Percentiles rank a stretch among this genome's conserved stretches.
Conservation (phyloP, 1,284 basidiomycete genomes). For the Trichosporon sp. region DNA sequence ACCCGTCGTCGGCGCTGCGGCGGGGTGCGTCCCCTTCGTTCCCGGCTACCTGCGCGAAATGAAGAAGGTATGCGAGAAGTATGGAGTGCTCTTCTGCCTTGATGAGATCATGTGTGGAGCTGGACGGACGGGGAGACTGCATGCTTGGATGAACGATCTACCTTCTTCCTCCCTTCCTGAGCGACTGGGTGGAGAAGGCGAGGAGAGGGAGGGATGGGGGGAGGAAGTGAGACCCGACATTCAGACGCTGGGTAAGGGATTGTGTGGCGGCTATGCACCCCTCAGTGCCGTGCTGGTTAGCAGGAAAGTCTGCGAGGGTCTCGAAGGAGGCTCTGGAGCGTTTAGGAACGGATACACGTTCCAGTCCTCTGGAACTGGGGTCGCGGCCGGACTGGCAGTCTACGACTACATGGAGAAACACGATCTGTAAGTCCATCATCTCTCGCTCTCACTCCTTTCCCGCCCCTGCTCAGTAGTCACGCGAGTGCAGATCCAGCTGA, state of each 20-base stretch:
- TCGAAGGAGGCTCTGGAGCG: conserved; percentile 65
- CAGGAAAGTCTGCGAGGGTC: conserved; percentile 69
- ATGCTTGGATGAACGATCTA: conserved; percentile 79
- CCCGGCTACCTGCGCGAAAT: conserved; percentile 63
- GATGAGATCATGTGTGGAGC: conserved; percentile 87
- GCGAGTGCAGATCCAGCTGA: no score
- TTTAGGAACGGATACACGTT: conserved; percentile 79
- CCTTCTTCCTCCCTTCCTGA: background rate
- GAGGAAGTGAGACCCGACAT: conserved; percentile 65
- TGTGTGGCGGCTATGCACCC: conserved; percentile 82
- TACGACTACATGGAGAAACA: conserved; percentile 35
- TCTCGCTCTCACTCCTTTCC: no score
- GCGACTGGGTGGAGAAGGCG: conserved; percentile 10
- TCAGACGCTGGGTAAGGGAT: conserved; percentile 80
- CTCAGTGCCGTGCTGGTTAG: conserved; percentile 78
- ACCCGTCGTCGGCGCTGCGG: conserved; percentile 72
- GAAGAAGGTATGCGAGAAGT: conserved; percentile 81
- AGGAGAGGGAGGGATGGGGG: background rate
- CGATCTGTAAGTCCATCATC: conserved; percentile 33
- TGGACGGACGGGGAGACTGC: conserved; percentile 73
- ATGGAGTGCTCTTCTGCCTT: conserved; percentile 80
- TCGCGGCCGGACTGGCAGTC: conserved; percentile 76
- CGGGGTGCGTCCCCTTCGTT: conserved; percentile 60
- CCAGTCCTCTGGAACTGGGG: conserved; percentile 74
- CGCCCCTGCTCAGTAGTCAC: no score